phyloP scores from a whole-genome alignment of 371 early-diverging fungal species.

The Mucor mucedo region DNA sequence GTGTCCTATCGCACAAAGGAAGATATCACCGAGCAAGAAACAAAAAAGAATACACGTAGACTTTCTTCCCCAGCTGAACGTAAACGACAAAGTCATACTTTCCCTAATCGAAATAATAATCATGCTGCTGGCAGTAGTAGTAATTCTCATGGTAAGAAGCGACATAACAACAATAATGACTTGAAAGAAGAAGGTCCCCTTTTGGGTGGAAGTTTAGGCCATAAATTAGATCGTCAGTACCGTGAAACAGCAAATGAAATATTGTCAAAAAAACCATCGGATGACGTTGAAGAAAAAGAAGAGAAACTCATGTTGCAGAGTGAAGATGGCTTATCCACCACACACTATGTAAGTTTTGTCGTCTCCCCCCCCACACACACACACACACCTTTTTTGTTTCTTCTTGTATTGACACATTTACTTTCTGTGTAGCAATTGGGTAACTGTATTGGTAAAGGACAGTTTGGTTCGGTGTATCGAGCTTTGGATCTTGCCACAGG shows the following conservation, averaged over 20 bases:
- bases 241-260: slow-evolving; percentile 28
- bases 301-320: slow-evolving; percentile 34
- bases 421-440: slow-evolving; percentile 67
- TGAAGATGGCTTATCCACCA: slow-evolving; percentile 49
- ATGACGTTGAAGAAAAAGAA: slow-evolving; percentile 54
- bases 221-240: slow-evolving; percentile 39
- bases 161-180: slow-evolving; percentile 10
- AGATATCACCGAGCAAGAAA: neutral
- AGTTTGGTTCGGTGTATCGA: slow-evolving; percentile 88
- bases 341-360: slow-evolving; percentile 57
- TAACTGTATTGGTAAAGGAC: slow-evolving; percentile 92
- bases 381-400: too few species aligned
- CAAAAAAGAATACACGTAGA: slow-evolving; percentile 10
- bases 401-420: neutral
- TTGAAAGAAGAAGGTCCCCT: slow-evolving; percentile 7
- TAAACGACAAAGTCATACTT: slow-evolving; percentile 28
- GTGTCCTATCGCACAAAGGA: slow-evolving; percentile 8
- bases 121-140: neutral
- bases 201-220: slow-evolving; percentile 34
- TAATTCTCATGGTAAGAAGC: neutral
- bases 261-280: slow-evolving; percentile 10
- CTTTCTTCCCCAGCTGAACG: slow-evolving; percentile 20
- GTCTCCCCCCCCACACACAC: too few species aligned
- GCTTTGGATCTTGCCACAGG: slow-evolving; percentile 87
- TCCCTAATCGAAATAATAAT: slow-evolving; percentile 27